These are phyloP conservation scores for Alloascoidea hylecoeti DNA, from an alignment of 805 yeast genomes.

Conservation along the genomic window DNA sequence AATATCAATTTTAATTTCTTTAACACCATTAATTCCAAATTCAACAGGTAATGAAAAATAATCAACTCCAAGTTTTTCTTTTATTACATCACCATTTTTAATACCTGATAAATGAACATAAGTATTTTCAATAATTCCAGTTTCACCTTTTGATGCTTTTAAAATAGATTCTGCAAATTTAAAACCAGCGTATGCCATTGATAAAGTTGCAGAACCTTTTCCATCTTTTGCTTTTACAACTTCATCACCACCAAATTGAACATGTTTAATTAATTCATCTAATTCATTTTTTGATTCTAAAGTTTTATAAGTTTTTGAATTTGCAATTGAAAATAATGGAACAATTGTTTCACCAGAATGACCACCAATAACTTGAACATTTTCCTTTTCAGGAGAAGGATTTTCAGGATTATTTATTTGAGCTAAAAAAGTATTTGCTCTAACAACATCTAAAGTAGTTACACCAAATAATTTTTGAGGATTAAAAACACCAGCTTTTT, in stretches of 20 bases:
- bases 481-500: slow-evolving; percentile 57
- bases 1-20: slow-evolving; percentile 39
- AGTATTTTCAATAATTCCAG: slow-evolving; percentile 26
- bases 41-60: slow-evolving; percentile 54
- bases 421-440: slow-evolving; percentile 52
- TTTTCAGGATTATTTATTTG: slow-evolving; percentile 9
- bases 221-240: slow-evolving; percentile 78
- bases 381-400: slow-evolving; percentile 37
- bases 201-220: slow-evolving; percentile 73
- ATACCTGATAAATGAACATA: slow-evolving; percentile 42
- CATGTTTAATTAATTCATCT: slow-evolving; percentile 58
- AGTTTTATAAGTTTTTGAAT: slow-evolving; percentile 26
- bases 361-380: slow-evolving; percentile 71
- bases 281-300: slow-evolving; percentile 34
- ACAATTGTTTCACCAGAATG: slow-evolving; percentile 78
- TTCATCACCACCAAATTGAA: slow-evolving; percentile 83
- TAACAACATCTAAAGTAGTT: slow-evolving; percentile 64
- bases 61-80: slow-evolving; percentile 22
- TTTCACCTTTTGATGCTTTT: slow-evolving; percentile 31
- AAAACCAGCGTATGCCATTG: slow-evolving; percentile 82
- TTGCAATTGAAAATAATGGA: slow-evolving; percentile 54
- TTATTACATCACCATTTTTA: slow-evolving; percentile 29
- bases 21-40: slow-evolving; percentile 39
- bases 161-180: slow-evolving; percentile 57
- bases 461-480: slow-evolving; percentile 74